A percentile compares a stretch with the other conserved stretches of the same genome.
Conservation (phyloP, 768 basidiomycete genomes). For the Lepiota brunneoincarnata region DNA sequence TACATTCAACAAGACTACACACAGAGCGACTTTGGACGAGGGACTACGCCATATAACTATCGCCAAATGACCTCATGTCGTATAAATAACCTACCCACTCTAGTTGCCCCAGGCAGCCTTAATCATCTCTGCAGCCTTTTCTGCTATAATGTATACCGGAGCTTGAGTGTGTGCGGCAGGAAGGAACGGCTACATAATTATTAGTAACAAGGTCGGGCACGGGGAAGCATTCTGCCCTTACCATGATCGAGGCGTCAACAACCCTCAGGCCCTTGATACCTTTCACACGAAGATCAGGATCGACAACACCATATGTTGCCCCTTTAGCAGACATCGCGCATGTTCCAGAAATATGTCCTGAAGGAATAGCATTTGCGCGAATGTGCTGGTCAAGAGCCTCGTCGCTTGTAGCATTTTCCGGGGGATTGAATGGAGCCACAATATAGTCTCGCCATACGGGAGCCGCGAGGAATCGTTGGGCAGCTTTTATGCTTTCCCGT, state of each 20-base stretch:
- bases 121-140: constrained; percentile 17
- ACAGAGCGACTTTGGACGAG: no score
- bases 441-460: constrained; percentile 21
- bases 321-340: constrained; percentile 27
- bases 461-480: constrained; percentile 18
- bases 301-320: constrained; percentile 18
- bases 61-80: no score
- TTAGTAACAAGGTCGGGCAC: neutral
- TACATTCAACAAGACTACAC: no score
- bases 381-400: constrained; percentile 24
- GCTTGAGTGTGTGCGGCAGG: constrained; percentile 15
- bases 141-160: constrained; percentile 17
- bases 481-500: constrained; percentile 19
- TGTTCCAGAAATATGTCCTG: constrained; percentile 29
- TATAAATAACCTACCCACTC: no score
- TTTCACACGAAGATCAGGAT: constrained; percentile 30
- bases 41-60: no score
- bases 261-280: constrained; percentile 31
- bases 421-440: constrained; percentile 15
- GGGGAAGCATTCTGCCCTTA: constrained; percentile 14
- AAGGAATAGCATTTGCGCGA: constrained; percentile 18
- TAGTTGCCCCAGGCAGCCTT: constrained; percentile 4
- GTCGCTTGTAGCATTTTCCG: constrained; percentile 17
- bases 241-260: constrained; percentile 36
- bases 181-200: constrained; percentile 11